Percentiles rank a stretch among this genome's conserved stretches.
These are phyloP conservation scores for Wickerhamomyces tratensis DNA, from an alignment of 805 yeast genomes.

Conservation along the genomic window DNA sequence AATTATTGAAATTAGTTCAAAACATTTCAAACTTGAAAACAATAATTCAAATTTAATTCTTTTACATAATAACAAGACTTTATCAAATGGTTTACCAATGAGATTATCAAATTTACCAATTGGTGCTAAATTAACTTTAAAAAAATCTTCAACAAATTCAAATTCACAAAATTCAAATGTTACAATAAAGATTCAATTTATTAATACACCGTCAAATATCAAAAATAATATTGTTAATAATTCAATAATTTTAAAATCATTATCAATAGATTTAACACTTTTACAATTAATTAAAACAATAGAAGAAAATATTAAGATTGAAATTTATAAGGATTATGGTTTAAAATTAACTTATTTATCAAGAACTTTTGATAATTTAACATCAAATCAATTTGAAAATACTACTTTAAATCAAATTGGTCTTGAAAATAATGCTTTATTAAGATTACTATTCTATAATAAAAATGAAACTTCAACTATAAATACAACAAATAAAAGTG, in stretches of 20 bases:
- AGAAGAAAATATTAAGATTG: constrained; percentile 9
- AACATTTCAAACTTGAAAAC: constrained; percentile 25
- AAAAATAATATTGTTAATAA: constrained; percentile 10
- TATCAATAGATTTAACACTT: constrained; percentile 8
- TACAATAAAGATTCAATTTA: constrained; percentile 22
- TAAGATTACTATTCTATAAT: constrained; percentile 9
- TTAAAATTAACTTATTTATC: constrained; percentile 14
- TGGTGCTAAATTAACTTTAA: constrained; percentile 31
- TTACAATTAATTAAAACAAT: constrained; percentile 8
- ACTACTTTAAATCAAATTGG: constrained; percentile 11
- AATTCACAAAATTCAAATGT: constrained; percentile 5
- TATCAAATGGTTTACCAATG: constrained; percentile 32
- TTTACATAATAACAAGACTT: constrained; percentile 20
- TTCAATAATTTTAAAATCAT: constrained; percentile 13
- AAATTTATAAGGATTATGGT: constrained; percentile 5
- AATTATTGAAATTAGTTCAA: constrained; percentile 23
- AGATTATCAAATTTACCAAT: constrained; percentile 32
- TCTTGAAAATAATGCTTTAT: constrained; percentile 14
- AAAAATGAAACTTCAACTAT: neutral
- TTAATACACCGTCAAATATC: constrained; percentile 9
- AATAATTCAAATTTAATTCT: constrained; percentile 2
- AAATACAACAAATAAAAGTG: neutral
- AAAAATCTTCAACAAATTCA: neutral
- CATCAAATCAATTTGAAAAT: constrained; percentile 1
- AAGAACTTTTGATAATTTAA: constrained; percentile 5